A percentile compares a stretch with the other conserved stretches of the same genome.
These are phyloP conservation scores for Panicum miliaceum DNA, from an alignment of 176 grass and related monocot genomes.

Conservation along the genomic window DNA sequence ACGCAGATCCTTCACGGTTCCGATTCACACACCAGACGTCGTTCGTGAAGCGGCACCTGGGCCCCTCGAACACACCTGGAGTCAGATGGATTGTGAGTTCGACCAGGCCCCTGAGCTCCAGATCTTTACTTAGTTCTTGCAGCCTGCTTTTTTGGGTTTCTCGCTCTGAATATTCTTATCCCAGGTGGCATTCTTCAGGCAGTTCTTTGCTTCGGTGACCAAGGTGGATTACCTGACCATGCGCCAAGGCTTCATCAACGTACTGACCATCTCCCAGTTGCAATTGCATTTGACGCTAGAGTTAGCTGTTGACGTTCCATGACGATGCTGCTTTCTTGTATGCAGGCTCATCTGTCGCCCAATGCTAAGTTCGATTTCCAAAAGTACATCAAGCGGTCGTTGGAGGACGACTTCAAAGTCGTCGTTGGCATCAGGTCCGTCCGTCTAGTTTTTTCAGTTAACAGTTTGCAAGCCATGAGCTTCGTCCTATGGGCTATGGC, in stretches of 20 bases:
- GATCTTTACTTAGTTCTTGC: not conserved
- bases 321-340: not conserved
- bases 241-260: slow-evolving; percentile 91
- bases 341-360: slow-evolving; percentile 71
- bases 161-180: not conserved
- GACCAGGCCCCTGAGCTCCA: not conserved
- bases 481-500: no score
- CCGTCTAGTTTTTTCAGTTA: not conserved
- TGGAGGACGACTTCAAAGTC: slow-evolving; percentile 93
- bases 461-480: not conserved
- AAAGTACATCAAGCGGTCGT: slow-evolving; percentile 85
- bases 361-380: slow-evolving; percentile 81
- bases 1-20: slow-evolving; percentile 86
- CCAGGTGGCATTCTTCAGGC: slow-evolving; percentile 88
- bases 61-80: slow-evolving; percentile 57
- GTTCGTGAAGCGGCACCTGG: slow-evolving; percentile 71
- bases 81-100: slow-evolving; percentile 59
- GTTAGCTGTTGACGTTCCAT: not conserved
- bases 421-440: slow-evolving; percentile 88
- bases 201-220: slow-evolving; percentile 81
- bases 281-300: not conserved
- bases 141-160: slow-evolving; percentile 1
- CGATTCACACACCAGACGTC: slow-evolving; percentile 79
- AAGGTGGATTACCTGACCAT: slow-evolving; percentile 90
- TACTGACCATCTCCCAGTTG: slow-evolving; percentile 24